Evolutionary conservation across 2,329 filamentous ascomycete species (phyloP).

Genomic region (Ceratocystis ficicola): DNA sequence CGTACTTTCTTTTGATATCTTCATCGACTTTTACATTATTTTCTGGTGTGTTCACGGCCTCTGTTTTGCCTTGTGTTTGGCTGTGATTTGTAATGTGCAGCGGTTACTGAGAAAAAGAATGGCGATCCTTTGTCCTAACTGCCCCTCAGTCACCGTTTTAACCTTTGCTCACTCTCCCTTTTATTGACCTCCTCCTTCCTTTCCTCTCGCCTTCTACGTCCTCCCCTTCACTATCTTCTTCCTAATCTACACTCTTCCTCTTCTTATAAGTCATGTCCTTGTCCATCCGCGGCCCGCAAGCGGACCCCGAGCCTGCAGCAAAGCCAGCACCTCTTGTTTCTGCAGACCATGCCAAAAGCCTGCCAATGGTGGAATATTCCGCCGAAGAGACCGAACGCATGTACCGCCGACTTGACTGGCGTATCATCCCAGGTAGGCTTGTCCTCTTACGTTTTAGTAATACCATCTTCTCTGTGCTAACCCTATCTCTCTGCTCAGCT

Average conservation of each 20-base stretch:
- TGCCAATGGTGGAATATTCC: constrained; percentile 33
- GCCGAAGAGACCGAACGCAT: constrained; percentile 42
- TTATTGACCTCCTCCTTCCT: neutral
- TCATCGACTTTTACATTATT: neutral
- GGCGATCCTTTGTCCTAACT: neutral
- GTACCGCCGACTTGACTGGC: constrained; percentile 45
- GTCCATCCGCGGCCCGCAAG: neutral
- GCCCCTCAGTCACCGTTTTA: neutral
- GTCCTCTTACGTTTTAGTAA: neutral
- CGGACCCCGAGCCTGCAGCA: neutral
- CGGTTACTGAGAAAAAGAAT: neutral
- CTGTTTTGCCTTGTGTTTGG: neutral
- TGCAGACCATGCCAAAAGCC: neutral
- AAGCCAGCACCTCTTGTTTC: neutral
- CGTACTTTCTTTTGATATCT: neutral
- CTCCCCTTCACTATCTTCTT: neutral
- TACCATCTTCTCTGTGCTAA: neutral
- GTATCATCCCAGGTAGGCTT: constrained; percentile 45
- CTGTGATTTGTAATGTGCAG: neutral
- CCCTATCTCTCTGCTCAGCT: constrained; percentile 34
- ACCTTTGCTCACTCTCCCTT: neutral
- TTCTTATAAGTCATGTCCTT: neutral
- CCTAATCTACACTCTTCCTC: neutral
- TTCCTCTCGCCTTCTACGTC: neutral
- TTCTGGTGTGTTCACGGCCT: neutral